phyloP scores from a whole-genome alignment of 768 basidiomycete species.

The Tylopilus felleus region DNA sequence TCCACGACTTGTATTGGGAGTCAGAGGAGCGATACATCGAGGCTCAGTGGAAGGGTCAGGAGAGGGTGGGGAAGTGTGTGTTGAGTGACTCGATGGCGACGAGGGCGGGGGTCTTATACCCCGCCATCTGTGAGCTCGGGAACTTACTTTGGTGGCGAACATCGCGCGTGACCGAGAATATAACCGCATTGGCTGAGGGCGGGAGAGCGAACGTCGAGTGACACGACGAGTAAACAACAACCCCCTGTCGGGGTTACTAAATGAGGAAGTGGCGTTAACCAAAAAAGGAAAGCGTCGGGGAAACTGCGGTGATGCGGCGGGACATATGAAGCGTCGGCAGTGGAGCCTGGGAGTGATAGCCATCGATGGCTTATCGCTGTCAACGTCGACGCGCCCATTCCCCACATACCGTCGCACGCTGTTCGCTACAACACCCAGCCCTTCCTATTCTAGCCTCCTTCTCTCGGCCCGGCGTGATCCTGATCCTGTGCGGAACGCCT shows the following conservation, averaged over 20 bases:
- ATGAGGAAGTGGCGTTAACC: slow-evolving; percentile 21
- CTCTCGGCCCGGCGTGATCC: neutral
- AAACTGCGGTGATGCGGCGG: slow-evolving; percentile 18
- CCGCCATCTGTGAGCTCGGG: slow-evolving; percentile 11
- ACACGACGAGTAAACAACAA: slow-evolving; percentile 12
- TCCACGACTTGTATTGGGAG: slow-evolving; percentile 24
- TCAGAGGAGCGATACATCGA: slow-evolving; percentile 21
- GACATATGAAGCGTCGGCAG: slow-evolving; percentile 14
- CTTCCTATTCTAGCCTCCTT: slow-evolving; percentile 6
- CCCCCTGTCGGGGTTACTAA: slow-evolving; percentile 17
- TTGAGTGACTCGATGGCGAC: slow-evolving; percentile 21
- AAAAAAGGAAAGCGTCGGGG: slow-evolving; percentile 21
- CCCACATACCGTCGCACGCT: slow-evolving; percentile 17
- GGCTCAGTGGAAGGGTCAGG: slow-evolving; percentile 1
- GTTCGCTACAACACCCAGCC: neutral
- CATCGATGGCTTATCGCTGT: slow-evolving; percentile 19
- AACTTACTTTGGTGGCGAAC: slow-evolving; percentile 17
- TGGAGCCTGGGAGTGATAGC: slow-evolving; percentile 9
- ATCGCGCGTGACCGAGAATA: slow-evolving; percentile 14
- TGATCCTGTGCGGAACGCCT: neutral
- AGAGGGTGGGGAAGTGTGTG: slow-evolving; percentile 1
- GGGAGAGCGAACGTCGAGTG: slow-evolving; percentile 27
- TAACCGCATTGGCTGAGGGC: slow-evolving; percentile 17
- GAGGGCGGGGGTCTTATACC: slow-evolving; percentile 27
- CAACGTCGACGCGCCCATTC: slow-evolving; percentile 1